Evolutionary conservation across 768 basidiomycete species (phyloP), one percentile per base, ranked within the genome.

Genomic region (Brasilioporus rufonigricans): DNA sequence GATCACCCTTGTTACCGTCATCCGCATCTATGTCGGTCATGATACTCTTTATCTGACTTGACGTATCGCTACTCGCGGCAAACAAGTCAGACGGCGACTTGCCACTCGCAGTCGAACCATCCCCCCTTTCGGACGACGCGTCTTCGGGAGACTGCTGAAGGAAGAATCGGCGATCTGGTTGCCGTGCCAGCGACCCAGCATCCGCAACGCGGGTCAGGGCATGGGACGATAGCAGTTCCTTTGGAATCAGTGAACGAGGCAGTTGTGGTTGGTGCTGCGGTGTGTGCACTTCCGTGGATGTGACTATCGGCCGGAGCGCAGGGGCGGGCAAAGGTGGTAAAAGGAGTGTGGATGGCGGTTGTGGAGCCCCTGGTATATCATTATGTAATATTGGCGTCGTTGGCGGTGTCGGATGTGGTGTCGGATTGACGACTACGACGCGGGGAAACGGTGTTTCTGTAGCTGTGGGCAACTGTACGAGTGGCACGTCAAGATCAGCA

Each of bases 371-470:
- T 49, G 57, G 63, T 12, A 32, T 57, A 29, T 57, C 52, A 46
- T 71, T 56, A 24, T 65, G 65, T 50, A 79, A 61, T 48, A 76
- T 65, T 10, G 87, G 89, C 1, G 87, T 88, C 2, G 83, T 79
- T 3, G 89, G 90, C 8, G 90, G 89, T 1, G 90, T 91, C 1
- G 85, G 87, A 59, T 85, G 86, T 3, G 88, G 89, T 0, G 89
- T 90, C 18, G 89, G 87, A 60, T 86, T 84, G 10, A 90, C 83
- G 21, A 91, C 78, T 16, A 89, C 79, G 7, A 91, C 77, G 26
- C 78, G 76, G 14, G 85, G 85, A 31, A 80, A 74, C 62, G 50
- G 70, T 57, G 55, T 61, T 26, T 68, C 61, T 2, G 62, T 23
- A 5, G 61, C 23, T 1, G 70, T 49, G 3, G 71, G 72, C 1